These are phyloP conservation scores for Aethionema arabicum DNA, from an alignment of 345 rosid species.

Conservation along the genomic window DNA sequence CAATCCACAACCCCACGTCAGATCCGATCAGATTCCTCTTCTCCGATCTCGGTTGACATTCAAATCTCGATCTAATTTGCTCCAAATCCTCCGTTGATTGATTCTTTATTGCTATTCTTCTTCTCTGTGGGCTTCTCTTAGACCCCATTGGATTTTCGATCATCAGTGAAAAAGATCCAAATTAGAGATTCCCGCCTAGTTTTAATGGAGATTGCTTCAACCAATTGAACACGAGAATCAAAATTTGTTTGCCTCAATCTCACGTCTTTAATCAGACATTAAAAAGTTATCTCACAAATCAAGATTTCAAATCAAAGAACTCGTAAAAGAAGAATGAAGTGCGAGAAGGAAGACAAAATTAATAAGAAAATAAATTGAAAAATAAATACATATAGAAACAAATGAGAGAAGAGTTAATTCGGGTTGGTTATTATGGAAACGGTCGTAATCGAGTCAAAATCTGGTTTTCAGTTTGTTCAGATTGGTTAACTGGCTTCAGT, in stretches of 20 bases:
- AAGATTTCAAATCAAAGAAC: constrained; percentile 29
- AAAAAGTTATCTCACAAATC: constrained; percentile 22
- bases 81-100: constrained; percentile 25
- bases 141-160: constrained; percentile 63
- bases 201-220: constrained; percentile 24
- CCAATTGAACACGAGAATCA: constrained; percentile 25
- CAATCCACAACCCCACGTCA: constrained; percentile 66
- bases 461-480: no score
- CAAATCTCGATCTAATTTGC: constrained; percentile 33
- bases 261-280: constrained; percentile 22
- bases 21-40: constrained; percentile 49
- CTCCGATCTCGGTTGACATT: constrained; percentile 34
- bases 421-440: no score
- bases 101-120: constrained; percentile 21
- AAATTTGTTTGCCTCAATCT: constrained; percentile 19
- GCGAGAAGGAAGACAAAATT: neutral
- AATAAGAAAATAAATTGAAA: neutral
- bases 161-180: constrained; percentile 24
- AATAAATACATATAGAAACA: no score
- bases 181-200: constrained; percentile 34
- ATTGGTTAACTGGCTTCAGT: no score
- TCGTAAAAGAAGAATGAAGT: constrained; percentile 17
- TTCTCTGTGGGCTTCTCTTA: constrained; percentile 46
- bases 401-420: constrained; percentile 25
- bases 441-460: no score